Evolutionary conservation across 2,329 filamentous ascomycete species (phyloP), one percentile per base, ranked within the genome.

Genomic region (Claviceps digitariae): DNA sequence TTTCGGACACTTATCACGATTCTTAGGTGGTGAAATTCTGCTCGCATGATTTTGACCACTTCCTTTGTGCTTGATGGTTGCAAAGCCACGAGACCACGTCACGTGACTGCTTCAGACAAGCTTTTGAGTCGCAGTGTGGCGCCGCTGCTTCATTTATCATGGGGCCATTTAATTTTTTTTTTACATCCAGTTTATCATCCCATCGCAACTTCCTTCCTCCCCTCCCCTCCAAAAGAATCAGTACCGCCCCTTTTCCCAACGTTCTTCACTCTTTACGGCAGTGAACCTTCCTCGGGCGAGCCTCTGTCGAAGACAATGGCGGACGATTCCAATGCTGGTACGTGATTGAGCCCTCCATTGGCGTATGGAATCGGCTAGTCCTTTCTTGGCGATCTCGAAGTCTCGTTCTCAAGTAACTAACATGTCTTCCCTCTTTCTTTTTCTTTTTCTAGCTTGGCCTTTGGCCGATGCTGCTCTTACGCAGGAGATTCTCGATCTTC

Each of bases 401-500:
- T 17, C 21, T 27, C 27, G 12, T 8, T 15, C 17, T 47, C 8
- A 17, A 23, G 41, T n/a, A 20, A 44, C 48, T 49, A 46, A 52
- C 54, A 21, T 36, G 15, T 7, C 31, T 52, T n/a, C n/a, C n/a
- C n/a, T n/a, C n/a, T n/a, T n/a, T n/a, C 25, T 23, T 23, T 29
- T 25, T 34, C 46, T 56, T 52, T 44, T 57, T 6, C 8, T 9
- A 79, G 82, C 83, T 59, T 87, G 83, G 83, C 84, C 83, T 57
- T 69, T 86, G 67, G 84, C 86, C 69, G 84, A 88, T 66, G 77
- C 81, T 65, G 79, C 81, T 63, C 77, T 94, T 59, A 81, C 86
- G 53, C 84, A 90, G 74, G 83, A 90, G 68, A 82, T 96, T 58
- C 81, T 95, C 58, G 86, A 94, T 62, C 78, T 90, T 53, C 77